These are phyloP conservation scores for Teunomyces cretensis DNA, from an alignment of 805 yeast genomes.

Conservation along the genomic window DNA sequence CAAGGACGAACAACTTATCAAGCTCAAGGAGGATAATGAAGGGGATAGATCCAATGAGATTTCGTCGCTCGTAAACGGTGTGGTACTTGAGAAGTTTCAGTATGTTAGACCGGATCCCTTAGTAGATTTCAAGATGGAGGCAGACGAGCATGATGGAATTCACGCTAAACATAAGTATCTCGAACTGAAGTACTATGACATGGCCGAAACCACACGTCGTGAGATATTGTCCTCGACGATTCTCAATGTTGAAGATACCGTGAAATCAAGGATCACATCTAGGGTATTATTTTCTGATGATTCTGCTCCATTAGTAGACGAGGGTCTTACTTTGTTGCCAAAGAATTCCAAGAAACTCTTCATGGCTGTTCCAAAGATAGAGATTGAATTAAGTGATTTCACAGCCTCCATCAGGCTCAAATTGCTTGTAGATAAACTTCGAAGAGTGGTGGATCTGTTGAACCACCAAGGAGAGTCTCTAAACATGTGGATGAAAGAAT, in stretches of 20 bases:
- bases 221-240: slow-evolving; percentile 32
- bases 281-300: slow-evolving; percentile 16
- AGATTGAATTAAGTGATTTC: slow-evolving; percentile 12
- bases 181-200: slow-evolving; percentile 30
- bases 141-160: not conserved
- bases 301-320: slow-evolving; percentile 20
- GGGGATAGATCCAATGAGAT: slow-evolving; percentile 17
- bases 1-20: not conserved
- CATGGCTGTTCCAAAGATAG: slow-evolving; percentile 27
- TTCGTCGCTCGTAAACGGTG: slow-evolving; percentile 21
- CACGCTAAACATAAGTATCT: slow-evolving; percentile 17
- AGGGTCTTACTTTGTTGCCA: slow-evolving; percentile 30
- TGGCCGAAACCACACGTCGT: slow-evolving; percentile 38
- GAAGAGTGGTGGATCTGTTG: slow-evolving; percentile 29
- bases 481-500: slow-evolving; percentile 50
- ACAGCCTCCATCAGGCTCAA: slow-evolving; percentile 21
- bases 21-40: slow-evolving; percentile 7
- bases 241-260: slow-evolving; percentile 24
- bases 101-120: slow-evolving; percentile 6
- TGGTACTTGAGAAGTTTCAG: slow-evolving; percentile 10
- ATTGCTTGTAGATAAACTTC: slow-evolving; percentile 21
- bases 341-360: slow-evolving; percentile 35
- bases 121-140: slow-evolving; percentile 5
- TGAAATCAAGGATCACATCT: slow-evolving; percentile 21
- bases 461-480: slow-evolving; percentile 52